phyloP scores from a whole-genome alignment of 2,329 filamentous ascomycete genomes.

The Fusarium ambrosium region DNA sequence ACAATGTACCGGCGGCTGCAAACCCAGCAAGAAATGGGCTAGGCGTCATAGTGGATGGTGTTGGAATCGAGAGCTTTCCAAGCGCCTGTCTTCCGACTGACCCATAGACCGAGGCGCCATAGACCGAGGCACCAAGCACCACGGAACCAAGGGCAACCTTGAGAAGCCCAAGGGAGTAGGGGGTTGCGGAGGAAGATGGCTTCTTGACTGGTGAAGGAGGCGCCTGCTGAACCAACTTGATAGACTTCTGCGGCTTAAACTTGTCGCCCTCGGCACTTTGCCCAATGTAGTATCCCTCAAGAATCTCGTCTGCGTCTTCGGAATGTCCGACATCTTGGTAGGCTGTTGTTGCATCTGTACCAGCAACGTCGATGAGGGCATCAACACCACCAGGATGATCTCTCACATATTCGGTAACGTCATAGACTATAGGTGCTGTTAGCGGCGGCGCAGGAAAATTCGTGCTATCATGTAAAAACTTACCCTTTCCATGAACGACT shows the following conservation, averaged over 20 bases:
- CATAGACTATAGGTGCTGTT: conserved; percentile 62
- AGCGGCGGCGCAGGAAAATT: neutral
- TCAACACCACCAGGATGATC: conserved; percentile 82
- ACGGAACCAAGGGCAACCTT: neutral
- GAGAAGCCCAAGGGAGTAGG: neutral
- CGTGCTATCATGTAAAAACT: conserved; percentile 42
- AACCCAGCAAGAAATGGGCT: neutral
- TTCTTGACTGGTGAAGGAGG: neutral
- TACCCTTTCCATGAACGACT: conserved; percentile 68
- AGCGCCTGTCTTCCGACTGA: neutral
- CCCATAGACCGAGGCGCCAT: neutral
- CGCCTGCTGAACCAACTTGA: conserved; percentile 27
- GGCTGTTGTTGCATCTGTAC: conserved; percentile 81
- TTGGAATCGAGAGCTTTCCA: neutral
- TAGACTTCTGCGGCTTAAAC: conserved; percentile 9
- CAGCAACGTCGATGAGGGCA: conserved; percentile 81
- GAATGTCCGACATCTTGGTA: conserved; percentile 90
- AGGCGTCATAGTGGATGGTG: neutral
- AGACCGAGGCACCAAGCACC: neutral
- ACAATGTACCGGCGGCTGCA: neutral
- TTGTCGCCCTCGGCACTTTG: conserved; percentile 43
- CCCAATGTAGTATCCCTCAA: conserved; percentile 55
- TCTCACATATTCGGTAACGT: conserved; percentile 68
- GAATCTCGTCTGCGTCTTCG: conserved; percentile 65
- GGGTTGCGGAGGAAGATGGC: neutral